phyloP scores from a whole-genome alignment of 495 filamentous ascomycete genomes.

The Xylaria intraflava region DNA sequence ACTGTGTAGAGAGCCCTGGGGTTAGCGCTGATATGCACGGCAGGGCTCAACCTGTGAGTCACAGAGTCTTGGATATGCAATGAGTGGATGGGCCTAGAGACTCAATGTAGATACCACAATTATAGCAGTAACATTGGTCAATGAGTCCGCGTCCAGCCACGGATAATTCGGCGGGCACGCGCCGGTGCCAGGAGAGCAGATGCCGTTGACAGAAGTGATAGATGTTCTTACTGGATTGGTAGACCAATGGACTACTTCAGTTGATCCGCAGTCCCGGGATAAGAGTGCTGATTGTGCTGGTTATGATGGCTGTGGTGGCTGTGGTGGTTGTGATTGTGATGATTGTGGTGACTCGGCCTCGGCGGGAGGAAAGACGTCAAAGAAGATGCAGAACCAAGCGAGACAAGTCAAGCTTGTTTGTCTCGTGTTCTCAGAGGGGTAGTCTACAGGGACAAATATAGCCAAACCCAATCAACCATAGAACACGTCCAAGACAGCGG shows the following conservation, averaged over 20 bases:
- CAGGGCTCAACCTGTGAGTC: conserved; percentile 27
- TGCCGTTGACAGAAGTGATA: conserved; percentile 3
- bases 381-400: not conserved
- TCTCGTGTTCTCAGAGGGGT: conserved; percentile 2
- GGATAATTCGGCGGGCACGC: conserved; percentile 1
- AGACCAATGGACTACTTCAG: not conserved
- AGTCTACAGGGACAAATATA: conserved; percentile 8
- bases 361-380: conserved; percentile 2
- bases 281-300: too few relatives aligned
- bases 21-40: conserved; percentile 25
- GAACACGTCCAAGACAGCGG: conserved; percentile 4
- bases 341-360: conserved; percentile 8
- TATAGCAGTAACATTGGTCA: conserved; percentile 24
- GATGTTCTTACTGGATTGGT: conserved; percentile 3
- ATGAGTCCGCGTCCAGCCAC: conserved; percentile 12
- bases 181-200: conserved; percentile 6
- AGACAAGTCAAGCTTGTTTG: conserved; percentile 1
- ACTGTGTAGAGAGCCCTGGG: conserved; percentile 21
- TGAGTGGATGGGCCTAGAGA: conserved; percentile 19
- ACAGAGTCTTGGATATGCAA: conserved; percentile 23
- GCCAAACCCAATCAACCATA: conserved; percentile 1
- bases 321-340: not conserved
- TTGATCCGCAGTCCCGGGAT: not conserved
- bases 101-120: conserved; percentile 15
- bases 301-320: too few relatives aligned